Base-by-base conservation (phyloP, 805 yeast genomes). In the Tetrapisispora iriomotensis region DNA sequence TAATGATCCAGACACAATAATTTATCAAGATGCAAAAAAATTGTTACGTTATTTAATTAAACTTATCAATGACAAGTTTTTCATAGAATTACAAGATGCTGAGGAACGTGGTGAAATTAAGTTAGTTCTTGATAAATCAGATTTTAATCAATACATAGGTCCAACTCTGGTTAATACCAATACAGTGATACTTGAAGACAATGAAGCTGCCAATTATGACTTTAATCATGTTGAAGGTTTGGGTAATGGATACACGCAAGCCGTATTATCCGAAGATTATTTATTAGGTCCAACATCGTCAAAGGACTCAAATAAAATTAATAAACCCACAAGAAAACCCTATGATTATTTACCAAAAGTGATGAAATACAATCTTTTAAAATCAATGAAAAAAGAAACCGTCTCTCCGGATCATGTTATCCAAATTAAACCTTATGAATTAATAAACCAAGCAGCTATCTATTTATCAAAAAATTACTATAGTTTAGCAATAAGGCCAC, bases 1-100 rank as follows among this genome's bases (percentile, higher is more conserved):
- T 61, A 90, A 88, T 58, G 82, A 77, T 43, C 82, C 82, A 38
- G 75, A 73, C 1, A 75, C 92, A 38, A 68, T 75, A 38, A 78
- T 88, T 29, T 76, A 77, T 53, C 74, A 74, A 43, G 94, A 86
- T 61, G 80, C 96, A 0, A 61, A 58, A 28, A 70, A 72, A 32
- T 67, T 92, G 38, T 68, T 74, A 44, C 68, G 67, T 23, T 68
- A 68, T 43, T 77, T 81, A 46, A 63, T 66, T 28, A 64, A 54
- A 30, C 24, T 58, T 24, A 47, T 58, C 17, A 47, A 50, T 18
- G 38, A 46, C 14, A 41, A 47, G 9, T 51, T 61, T 24, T 52
- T 58, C 44, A 53, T 52, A 4, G 54, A 54, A 35, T 37, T 58
- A 27, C 46, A 48, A 29, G 57, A 54, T 32, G 50, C 52, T 1